phyloP scores from a whole-genome alignment of 148 eudicot species.

The Silene uniflora region DNA sequence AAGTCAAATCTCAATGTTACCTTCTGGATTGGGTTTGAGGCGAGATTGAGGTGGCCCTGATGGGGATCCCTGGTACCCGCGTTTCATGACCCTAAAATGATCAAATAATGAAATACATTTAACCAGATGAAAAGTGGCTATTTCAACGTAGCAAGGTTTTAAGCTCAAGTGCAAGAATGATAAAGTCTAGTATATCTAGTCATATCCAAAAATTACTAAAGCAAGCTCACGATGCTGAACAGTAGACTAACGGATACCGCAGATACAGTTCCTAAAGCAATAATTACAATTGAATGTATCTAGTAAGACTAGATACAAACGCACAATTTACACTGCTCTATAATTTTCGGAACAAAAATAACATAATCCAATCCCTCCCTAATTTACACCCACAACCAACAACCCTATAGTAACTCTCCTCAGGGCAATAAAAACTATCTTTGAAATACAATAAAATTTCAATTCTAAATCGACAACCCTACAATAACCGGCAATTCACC shows the following conservation, averaged over 20 bases:
- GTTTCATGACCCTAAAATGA: slow-evolving; percentile 50
- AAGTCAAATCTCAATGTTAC: slow-evolving; percentile 28
- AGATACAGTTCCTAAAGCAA: no score
- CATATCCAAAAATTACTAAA: background rate
- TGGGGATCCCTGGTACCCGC: slow-evolving; percentile 69
- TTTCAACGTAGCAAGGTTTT: background rate
- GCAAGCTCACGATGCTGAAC: no score
- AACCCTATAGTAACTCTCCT: no score
- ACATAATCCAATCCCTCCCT: no score
- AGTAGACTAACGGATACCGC: no score
- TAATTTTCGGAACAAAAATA: background rate
- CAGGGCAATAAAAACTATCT: no score
- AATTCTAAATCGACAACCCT: no score
- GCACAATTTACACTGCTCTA: no score
- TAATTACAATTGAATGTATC: no score
- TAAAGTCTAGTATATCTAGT: background rate
- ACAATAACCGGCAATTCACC: background rate
- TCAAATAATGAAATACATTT: background rate
- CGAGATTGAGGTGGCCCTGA: slow-evolving; percentile 81
- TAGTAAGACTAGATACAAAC: no score
- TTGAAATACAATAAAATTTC: no score
- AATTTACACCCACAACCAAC: no score
- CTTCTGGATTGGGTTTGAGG: slow-evolving; percentile 64
- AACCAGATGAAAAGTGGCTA: background rate
- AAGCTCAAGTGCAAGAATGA: background rate